Percentiles rank a stretch among this genome's conserved stretches.
Evolutionary conservation across 306 rosid genomes (phyloP).

Genomic region (Fragaria nilgerrensis): DNA sequence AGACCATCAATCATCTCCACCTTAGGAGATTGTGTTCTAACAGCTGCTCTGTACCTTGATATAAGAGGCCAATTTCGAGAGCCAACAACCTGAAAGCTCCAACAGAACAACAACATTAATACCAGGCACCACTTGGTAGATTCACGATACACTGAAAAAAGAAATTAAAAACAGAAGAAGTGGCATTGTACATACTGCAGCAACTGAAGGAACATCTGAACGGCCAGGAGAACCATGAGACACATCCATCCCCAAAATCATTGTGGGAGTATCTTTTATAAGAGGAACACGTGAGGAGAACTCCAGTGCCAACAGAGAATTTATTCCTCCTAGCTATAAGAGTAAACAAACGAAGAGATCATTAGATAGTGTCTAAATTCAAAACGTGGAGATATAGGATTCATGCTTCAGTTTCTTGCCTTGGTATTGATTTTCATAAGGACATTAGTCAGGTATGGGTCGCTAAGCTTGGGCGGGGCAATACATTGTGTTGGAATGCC

Average conservation of each 20-base stretch:
- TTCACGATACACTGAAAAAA: not conserved
- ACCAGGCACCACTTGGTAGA: conserved; percentile 7
- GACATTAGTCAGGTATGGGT: conserved; percentile 76
- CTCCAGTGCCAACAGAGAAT: conserved; percentile 79
- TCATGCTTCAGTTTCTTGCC: conserved; percentile 43
- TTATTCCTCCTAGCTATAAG: conserved; percentile 82
- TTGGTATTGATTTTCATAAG: conserved; percentile 92
- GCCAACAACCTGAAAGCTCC: conserved; percentile 67
- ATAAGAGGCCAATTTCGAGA: conserved; percentile 84
- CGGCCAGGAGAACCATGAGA: conserved; percentile 77
- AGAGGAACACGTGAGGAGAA: conserved; percentile 62
- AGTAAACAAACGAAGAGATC: conserved; percentile 11
- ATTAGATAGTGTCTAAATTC: conserved; percentile 9
- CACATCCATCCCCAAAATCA: conserved; percentile 96
- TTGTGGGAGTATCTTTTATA: conserved; percentile 69
- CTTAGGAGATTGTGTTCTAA: conserved; percentile 76
- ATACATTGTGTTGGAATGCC: conserved; percentile 82
- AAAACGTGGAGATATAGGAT: not conserved
- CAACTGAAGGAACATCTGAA: conserved; percentile 75
- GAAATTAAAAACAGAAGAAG: not conserved
- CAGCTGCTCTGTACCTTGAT: conserved; percentile 89
- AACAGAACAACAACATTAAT: conserved; percentile 21
- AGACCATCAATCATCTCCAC: conserved; percentile 84
- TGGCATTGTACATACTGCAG: conserved; percentile 56
- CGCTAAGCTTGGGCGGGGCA: conserved; percentile 72